Evolutionary conservation across 1,284 basidiomycete genomes (phyloP).

Genomic region (Schizopora paradoxa): DNA sequence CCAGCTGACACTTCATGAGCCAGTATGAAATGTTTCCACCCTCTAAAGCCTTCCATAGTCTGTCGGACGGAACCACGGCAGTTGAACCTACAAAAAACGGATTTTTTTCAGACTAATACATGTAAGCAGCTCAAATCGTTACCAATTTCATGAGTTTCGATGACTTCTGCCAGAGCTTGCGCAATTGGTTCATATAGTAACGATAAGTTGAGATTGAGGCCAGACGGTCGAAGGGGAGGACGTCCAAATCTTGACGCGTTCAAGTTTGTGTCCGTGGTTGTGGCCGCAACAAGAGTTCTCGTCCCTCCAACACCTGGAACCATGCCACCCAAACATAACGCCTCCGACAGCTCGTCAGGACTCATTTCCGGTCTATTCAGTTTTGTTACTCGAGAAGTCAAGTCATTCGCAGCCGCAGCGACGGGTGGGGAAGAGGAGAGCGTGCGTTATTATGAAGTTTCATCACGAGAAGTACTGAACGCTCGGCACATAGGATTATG

Average conservation of each 20-base stretch:
- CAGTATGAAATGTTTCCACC: too few species aligned
- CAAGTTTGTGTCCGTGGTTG: neutral
- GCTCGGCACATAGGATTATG: constrained; percentile 8
- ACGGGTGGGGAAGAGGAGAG: constrained; percentile 38
- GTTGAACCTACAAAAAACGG: too few species aligned
- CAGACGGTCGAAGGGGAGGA: neutral
- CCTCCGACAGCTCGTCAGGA: constrained; percentile 19
- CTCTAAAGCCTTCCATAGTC: too few species aligned
- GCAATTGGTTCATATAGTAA: too few species aligned
- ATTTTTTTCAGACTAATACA: too few species aligned
- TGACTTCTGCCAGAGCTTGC: too few species aligned
- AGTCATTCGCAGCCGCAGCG: constrained; percentile 62
- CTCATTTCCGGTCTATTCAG: constrained; percentile 59
- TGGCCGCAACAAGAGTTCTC: constrained; percentile 1
- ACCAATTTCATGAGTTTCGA: too few species aligned
- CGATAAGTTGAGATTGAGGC: too few species aligned
- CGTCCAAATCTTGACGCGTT: neutral
- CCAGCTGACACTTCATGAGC: too few species aligned
- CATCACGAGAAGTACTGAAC: constrained; percentile 10
- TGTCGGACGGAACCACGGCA: too few species aligned
- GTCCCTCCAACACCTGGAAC: neutral
- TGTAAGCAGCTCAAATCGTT: too few species aligned
- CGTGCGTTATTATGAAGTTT: constrained; percentile 21
- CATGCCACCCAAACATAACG: constrained; percentile 5
- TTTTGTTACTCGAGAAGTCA: constrained; percentile 66